Evolutionary conservation across 805 yeast genomes (phyloP), one percentile per base, ranked within the genome.

Genomic region (Blastobotrys mokoenaii): DNA sequence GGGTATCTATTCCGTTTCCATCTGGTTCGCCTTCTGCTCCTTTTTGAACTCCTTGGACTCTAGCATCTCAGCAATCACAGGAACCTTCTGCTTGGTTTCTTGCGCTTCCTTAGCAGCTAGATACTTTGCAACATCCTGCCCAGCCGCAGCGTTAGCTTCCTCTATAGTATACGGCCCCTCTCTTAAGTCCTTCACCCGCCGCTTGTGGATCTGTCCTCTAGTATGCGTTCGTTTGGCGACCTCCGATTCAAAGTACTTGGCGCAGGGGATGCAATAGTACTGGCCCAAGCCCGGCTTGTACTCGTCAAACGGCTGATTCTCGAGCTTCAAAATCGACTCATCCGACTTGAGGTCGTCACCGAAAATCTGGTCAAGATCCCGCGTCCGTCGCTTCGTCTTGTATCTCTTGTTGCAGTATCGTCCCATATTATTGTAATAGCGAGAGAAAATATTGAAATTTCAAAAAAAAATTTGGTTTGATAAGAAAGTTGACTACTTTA

Each of bases 251-350:
- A 79, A 87, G 65, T 93, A 87, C 61, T 82, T 84, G 41, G 95
- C 94, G 71, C 99, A 93, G 52, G 88, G 95, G 44, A 93, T 73
- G 65, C 97, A 93, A 64, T 86, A 93, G 65, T 77, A 82, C 65
- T 93, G 97, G 12, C 96, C 99, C 53, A 93, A 68, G 1, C 99
- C 99, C 1, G 97, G 89, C 60, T 82, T 82, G 38, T 80, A 77
- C 66, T 90, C 97, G 64, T 90, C 96, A 46, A 84, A 64, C 3
- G 86, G 84, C 65, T 90, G 97, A 61, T 84, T 80, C 60, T 84
- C 75, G 46, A 88, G 70, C 36, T 72, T 68, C 46, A 72, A 64
- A 45, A 87, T 81, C n/a, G 81, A 67, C 33, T 80, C 83, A 34
- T 74, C 71, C 2, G 79, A 65, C 2, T 82, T 68, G 43, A 93